These are phyloP conservation scores for Chaetomium cochliodes DNA, from an alignment of 495 filamentous ascomycete genomes.

Conservation along the genomic window DNA sequence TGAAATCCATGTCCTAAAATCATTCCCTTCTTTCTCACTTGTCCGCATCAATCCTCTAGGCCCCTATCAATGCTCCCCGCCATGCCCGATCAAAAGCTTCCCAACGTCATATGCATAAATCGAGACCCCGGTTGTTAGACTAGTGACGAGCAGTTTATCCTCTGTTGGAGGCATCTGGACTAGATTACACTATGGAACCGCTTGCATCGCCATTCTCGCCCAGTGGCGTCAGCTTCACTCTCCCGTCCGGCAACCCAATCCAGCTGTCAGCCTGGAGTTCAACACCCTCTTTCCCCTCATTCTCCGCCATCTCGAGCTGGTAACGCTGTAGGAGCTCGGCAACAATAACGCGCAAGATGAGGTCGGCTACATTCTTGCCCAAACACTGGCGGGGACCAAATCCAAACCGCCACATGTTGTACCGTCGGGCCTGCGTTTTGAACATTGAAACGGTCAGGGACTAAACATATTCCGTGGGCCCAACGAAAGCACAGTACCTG, in stretches of 20 bases:
- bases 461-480: background rate
- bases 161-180: too few relatives aligned
- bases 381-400: slow-evolving; percentile 40
- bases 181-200: too few relatives aligned
- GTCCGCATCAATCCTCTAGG: too few relatives aligned
- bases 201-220: background rate
- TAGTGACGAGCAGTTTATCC: too few relatives aligned
- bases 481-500: background rate
- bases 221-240: background rate
- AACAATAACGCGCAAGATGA: slow-evolving; percentile 23
- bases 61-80: too few relatives aligned
- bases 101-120: too few relatives aligned
- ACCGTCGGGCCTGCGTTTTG: slow-evolving; percentile 17
- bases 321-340: slow-evolving; percentile 2
- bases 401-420: slow-evolving; percentile 38
- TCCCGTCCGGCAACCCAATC: background rate
- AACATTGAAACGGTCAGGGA: background rate
- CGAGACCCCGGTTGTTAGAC: too few relatives aligned
- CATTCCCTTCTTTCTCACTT: too few relatives aligned
- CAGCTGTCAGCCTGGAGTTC: slow-evolving; percentile 6
- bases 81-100: too few relatives aligned
- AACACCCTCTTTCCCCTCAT: background rate
- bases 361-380: slow-evolving; percentile 33
- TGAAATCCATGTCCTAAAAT: too few relatives aligned
- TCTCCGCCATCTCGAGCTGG: background rate